Evolutionary conservation across 352 stramenopile genomes (phyloP).

Genomic region (Globisporangium parvum): DNA sequence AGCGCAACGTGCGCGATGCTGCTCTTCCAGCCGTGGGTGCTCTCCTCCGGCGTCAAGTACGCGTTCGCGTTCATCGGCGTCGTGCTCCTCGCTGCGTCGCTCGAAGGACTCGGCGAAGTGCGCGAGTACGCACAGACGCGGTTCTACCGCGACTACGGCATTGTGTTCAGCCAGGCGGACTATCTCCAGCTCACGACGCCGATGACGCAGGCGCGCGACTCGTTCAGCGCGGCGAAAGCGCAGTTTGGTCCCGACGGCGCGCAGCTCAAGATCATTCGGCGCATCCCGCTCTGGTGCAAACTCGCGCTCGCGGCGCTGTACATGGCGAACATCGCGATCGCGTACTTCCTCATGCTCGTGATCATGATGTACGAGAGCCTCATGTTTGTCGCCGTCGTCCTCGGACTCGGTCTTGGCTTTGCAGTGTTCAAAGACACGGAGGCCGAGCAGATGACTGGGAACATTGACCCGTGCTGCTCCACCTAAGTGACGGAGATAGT

Average conservation of each 20-base stretch:
- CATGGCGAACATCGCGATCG: slow-evolving; percentile 70
- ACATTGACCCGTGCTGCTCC: slow-evolving; percentile 75
- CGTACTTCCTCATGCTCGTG: slow-evolving; percentile 83
- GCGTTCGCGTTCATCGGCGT: slow-evolving; percentile 68
- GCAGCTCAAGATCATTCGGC: slow-evolving; percentile 40
- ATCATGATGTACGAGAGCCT: slow-evolving; percentile 84
- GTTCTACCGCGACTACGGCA: slow-evolving; percentile 48
- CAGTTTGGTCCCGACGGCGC: slow-evolving; percentile 13
- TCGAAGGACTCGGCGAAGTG: slow-evolving; percentile 58
- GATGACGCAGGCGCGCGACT: slow-evolving; percentile 3
- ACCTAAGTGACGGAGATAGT: too few relatives aligned
- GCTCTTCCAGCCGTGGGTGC: slow-evolving; percentile 76
- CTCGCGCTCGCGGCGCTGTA: slow-evolving; percentile 53
- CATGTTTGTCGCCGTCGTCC: slow-evolving; percentile 72
- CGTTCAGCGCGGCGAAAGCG: slow-evolving; percentile 19
- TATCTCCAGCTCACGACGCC: slow-evolving; percentile 49
- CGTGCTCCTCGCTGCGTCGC: slow-evolving; percentile 54
- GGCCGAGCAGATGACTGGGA: slow-evolving; percentile 52
- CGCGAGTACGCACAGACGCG: slow-evolving; percentile 36
- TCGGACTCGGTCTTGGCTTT: slow-evolving; percentile 68
- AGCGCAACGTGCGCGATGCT: slow-evolving; percentile 59
- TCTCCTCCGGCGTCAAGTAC: slow-evolving; percentile 64
- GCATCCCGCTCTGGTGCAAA: slow-evolving; percentile 64
- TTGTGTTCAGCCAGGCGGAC: slow-evolving; percentile 52
- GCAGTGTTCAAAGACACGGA: slow-evolving; percentile 83